Conservation (phyloP, 495 filamentous ascomycete genomes). For the Penicillium cosmopolitanum region DNA sequence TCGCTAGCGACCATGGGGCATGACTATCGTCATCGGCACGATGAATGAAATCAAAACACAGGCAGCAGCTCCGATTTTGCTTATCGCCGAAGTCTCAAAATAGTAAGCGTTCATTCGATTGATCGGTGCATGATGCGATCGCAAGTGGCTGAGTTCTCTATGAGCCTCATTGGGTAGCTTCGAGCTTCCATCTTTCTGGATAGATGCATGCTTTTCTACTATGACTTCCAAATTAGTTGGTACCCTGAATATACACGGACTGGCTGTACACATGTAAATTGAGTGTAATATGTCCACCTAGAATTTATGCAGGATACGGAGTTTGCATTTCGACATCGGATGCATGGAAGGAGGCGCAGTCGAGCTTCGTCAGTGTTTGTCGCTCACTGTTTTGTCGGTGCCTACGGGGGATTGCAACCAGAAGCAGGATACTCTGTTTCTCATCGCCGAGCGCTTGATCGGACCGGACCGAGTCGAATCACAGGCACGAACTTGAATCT, state of each 20-base stretch:
- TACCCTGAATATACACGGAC: not conserved
- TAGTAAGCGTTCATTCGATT: not conserved
- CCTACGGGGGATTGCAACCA: conserved; percentile 1
- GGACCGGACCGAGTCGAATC: conserved; percentile 24
- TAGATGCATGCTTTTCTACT: no score
- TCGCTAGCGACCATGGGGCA: not conserved
- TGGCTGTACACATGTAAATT: not conserved
- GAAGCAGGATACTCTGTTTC: not conserved
- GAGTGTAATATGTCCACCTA: conserved; percentile 1
- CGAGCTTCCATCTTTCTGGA: not conserved
- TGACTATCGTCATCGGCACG: not conserved
- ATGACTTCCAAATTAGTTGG: not conserved
- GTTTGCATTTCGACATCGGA: not conserved
- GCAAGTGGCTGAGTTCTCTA: not conserved
- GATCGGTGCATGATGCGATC: not conserved
- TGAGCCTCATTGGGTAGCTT: conserved; percentile 7
- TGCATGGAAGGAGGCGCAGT: conserved; percentile 2
- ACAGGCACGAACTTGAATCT: not conserved
- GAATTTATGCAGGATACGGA: not conserved
- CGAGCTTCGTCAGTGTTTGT: not conserved
- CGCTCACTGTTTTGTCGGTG: not conserved
- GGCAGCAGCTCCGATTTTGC: not conserved
- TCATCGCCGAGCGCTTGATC: conserved; percentile 14
- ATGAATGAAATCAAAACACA: not conserved
- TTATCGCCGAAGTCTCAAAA: not conserved